These are phyloP conservation scores for Cryptosporidium muris DNA, from an alignment of 169 alveolate genomes.

Conservation along the genomic window DNA sequence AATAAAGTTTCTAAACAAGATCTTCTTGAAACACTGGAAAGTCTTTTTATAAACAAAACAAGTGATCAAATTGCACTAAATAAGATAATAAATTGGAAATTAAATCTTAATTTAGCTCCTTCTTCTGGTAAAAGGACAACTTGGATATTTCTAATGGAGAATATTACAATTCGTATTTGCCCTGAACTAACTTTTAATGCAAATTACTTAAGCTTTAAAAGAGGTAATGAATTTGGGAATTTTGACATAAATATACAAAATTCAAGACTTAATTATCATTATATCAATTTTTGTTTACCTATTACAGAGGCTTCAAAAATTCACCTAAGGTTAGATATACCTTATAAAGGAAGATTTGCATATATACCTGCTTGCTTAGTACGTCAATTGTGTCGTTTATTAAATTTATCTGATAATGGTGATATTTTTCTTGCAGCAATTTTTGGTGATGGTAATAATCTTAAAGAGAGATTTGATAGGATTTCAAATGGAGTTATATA, in stretches of 20 bases:
- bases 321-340: slow-evolving; percentile 50
- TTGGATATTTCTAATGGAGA: slow-evolving; percentile 50
- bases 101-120: slow-evolving; percentile 13
- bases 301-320: not conserved
- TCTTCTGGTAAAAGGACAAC: slow-evolving; percentile 16
- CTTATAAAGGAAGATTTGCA: slow-evolving; percentile 9
- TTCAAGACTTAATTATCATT: not conserved
- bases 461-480: not conserved
- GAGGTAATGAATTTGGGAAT: slow-evolving; percentile 64
- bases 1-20: too few relatives aligned
- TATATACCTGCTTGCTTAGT: slow-evolving; percentile 43
- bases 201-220: slow-evolving; percentile 22
- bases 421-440: slow-evolving; percentile 29
- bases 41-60: too few relatives aligned
- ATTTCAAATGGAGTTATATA: slow-evolving; percentile 41
- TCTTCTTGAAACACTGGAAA: too few relatives aligned
- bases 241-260: slow-evolving; percentile 22
- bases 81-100: slow-evolving; percentile 6
- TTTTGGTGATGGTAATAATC: slow-evolving; percentile 20
- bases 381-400: slow-evolving; percentile 33
- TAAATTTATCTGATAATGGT: slow-evolving; percentile 53
- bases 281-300: not conserved
- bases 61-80: not conserved
- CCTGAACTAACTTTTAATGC: slow-evolving; percentile 1
- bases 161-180: slow-evolving; percentile 10